phyloP scores from a whole-genome alignment of 1,139 yeast species.

The Scheffersomyces illinoinensis region DNA sequence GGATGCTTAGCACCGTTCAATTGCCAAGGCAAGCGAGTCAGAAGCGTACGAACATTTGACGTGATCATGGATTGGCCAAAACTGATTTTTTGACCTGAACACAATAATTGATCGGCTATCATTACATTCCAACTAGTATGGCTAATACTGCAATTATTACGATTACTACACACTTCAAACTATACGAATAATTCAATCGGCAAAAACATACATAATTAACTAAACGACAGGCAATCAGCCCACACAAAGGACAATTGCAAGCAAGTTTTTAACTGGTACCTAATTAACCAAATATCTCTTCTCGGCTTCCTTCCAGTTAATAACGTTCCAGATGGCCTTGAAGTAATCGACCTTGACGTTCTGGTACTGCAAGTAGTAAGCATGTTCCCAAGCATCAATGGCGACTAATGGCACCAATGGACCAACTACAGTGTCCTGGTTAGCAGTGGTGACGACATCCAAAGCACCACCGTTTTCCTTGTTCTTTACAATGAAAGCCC shows the following conservation, averaged over 20 bases:
- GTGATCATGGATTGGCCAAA: no score
- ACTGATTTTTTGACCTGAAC: no score
- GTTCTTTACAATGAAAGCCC: conserved; percentile 95
- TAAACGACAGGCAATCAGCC: neutral
- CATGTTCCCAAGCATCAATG: conserved; percentile 99
- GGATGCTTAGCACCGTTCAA: no score
- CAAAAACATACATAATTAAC: neutral
- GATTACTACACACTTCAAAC: neutral
- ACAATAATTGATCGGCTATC: no score
- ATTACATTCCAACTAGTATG: no score
- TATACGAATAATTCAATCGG: neutral
- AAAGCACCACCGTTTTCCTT: conserved; percentile 71
- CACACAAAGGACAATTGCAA: neutral
- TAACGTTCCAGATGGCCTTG: conserved; percentile 95
- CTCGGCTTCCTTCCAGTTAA: conserved; percentile 96
- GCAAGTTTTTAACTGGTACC: neutral
- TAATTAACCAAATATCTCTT: conserved; percentile 45
- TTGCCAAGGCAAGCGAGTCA: no score
- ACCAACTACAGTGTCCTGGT: conserved; percentile 88
- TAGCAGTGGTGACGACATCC: conserved; percentile 82
- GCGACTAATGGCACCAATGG: conserved; percentile 80
- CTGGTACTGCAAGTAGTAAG: conserved; percentile 93
- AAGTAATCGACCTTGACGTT: conserved; percentile 94
- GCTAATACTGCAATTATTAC: neutral
- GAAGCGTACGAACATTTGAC: no score